These are phyloP conservation scores for Daldinia grandis DNA, from an alignment of 495 filamentous ascomycete genomes.

Conservation along the genomic window DNA sequence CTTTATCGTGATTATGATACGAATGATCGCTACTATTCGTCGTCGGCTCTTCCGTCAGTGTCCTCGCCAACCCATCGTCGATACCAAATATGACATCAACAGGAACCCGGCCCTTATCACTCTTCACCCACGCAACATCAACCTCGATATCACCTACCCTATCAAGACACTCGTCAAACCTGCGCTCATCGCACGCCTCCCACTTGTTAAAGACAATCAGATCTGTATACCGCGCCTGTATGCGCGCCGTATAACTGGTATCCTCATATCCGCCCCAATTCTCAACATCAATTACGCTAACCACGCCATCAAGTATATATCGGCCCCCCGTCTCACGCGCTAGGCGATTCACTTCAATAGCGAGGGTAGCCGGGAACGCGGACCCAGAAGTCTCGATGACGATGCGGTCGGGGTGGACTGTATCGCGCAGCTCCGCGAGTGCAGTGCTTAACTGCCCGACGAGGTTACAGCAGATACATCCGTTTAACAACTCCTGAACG, in stretches of 20 bases:
- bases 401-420: constrained; percentile 77
- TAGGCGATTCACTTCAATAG: constrained; percentile 92
- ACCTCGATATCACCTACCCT: constrained; percentile 86
- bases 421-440: constrained; percentile 70
- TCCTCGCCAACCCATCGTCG: constrained; percentile 78
- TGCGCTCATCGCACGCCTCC: constrained; percentile 75
- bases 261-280: constrained; percentile 97
- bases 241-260: constrained; percentile 83
- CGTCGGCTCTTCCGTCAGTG: constrained; percentile 53
- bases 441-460: constrained; percentile 88
- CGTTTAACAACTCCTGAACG: constrained; percentile 89
- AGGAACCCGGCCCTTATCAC: constrained; percentile 75
- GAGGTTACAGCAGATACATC: constrained; percentile 98
- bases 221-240: constrained; percentile 87
- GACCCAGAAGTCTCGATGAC: constrained; percentile 90
- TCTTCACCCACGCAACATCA: constrained; percentile 81
- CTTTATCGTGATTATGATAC: constrained; percentile 50
- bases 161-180: constrained; percentile 84
- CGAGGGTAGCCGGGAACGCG: constrained; percentile 88
- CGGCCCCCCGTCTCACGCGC: constrained; percentile 66
- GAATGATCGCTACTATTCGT: constrained; percentile 46
- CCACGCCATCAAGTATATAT: constrained; percentile 87
- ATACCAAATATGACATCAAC: constrained; percentile 84
- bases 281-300: constrained; percentile 94
- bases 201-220: constrained; percentile 96